These are phyloP conservation scores for Rhododendron williamsianum DNA, from an alignment of 148 eudicot genomes.

Conservation along the genomic window DNA sequence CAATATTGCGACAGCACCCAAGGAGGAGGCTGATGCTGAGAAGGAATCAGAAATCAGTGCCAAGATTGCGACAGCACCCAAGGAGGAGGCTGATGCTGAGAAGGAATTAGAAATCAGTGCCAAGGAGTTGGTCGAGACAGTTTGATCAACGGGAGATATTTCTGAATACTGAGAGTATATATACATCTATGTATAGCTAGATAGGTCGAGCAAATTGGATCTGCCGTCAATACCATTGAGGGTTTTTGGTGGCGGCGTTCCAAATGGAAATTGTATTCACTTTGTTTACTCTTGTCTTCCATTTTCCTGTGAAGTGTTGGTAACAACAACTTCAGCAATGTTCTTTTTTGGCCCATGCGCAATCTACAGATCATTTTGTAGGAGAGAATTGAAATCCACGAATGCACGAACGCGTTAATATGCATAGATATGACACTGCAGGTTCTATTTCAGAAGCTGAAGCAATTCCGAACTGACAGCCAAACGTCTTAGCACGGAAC, in stretches of 20 bases:
- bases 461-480: background rate
- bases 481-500: background rate
- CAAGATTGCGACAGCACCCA: background rate
- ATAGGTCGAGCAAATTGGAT: background rate
- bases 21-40: background rate
- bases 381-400: background rate
- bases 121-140: background rate
- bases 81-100: background rate
- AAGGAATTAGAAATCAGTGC: background rate
- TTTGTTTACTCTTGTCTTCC: background rate
- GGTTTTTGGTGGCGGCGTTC: background rate
- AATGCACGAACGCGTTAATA: background rate
- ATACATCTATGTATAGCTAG: background rate
- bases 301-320: background rate
- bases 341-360: background rate
- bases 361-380: background rate
- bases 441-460: background rate
- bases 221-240: background rate
- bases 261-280: background rate
- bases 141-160: background rate
- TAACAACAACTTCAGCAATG: background rate
- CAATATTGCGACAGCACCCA: background rate
- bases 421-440: background rate
- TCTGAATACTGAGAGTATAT: background rate
- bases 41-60: background rate